Base-by-base conservation (phyloP, 495 filamentous ascomycete species). In the Apodospora peruviana region DNA sequence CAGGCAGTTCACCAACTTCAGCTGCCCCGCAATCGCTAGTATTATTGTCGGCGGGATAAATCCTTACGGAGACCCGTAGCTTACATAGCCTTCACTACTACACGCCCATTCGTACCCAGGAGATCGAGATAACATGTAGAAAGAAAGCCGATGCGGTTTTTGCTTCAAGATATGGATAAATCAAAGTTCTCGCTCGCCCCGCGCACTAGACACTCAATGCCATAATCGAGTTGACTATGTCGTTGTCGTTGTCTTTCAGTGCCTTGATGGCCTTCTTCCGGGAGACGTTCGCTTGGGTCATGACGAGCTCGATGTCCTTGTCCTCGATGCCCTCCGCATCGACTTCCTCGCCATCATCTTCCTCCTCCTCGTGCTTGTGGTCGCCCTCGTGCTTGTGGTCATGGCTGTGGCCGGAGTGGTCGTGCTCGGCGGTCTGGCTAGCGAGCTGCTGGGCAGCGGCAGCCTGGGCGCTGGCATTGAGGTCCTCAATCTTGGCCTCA, bases 171-270 rank as follows among this genome's bases (percentile, higher is more conserved):
- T n/a, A n/a, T n/a, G n/a, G n/a, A n/a, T n/a, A n/a, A n/a, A n/a
- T n/a, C n/a, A n/a, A n/a, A n/a, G n/a, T n/a, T n/a, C n/a, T n/a
- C n/a, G n/a, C n/a, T n/a, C n/a, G n/a, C n/a, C n/a, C n/a, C n/a
- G n/a, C n/a, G n/a, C n/a, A 20, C 78, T 82, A 98, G 86, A 95
- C 86, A 77, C 90, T 96, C 70, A 98, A 78, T 57, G 91, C 90
- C 93, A 98, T 98, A 76, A 98, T 98, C 50, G 91, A 95, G 82
- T 97, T 97, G 73, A 99, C 94, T 75, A 99, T 97, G 70, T 99
- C 94, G 61, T 96, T 95, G 73, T 96, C 90, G 70, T 99, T 96
- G 79, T 96, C 90, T 77, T 93, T 91, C 52, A 99, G 77, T 23
- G 94, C 94, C 74, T 96, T 97, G 76, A 97, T 84, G 47, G 93